Conservation (phyloP, 2,329 filamentous ascomycete genomes). For the Sporothrix brunneoviolacea region DNA sequence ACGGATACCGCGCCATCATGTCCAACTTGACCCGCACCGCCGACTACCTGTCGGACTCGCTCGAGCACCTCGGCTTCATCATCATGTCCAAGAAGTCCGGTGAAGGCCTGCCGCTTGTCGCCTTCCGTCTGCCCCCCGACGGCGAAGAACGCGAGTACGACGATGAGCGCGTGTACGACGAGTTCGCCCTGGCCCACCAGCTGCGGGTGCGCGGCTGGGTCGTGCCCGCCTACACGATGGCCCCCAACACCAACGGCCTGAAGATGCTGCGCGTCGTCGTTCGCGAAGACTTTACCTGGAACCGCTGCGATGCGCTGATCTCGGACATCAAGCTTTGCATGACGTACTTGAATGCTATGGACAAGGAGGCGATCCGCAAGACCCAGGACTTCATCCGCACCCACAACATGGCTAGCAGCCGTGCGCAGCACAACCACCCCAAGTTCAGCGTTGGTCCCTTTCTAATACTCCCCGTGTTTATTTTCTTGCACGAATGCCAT, state of each 20-base stretch:
- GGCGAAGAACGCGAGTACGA: slow-evolving; percentile 23
- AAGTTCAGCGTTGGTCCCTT: slow-evolving; percentile 40
- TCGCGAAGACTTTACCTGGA: slow-evolving; percentile 82
- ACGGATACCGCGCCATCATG: slow-evolving; percentile 90
- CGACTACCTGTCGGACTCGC: slow-evolving; percentile 72
- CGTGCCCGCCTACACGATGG: slow-evolving; percentile 95
- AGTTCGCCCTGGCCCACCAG: slow-evolving; percentile 76
- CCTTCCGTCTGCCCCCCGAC: slow-evolving; percentile 63
- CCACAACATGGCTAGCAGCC: slow-evolving; percentile 47
- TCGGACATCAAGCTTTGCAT: slow-evolving; percentile 72
- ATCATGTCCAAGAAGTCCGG: slow-evolving; percentile 81
- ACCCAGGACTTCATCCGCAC: slow-evolving; percentile 59
- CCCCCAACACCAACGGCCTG: slow-evolving; percentile 71
- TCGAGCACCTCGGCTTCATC: slow-evolving; percentile 71
- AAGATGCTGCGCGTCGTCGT: slow-evolving; percentile 93
- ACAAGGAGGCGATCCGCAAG: slow-evolving; percentile 61
- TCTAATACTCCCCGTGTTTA: background rate
- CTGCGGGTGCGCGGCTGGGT: slow-evolving; percentile 86
- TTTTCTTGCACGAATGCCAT: background rate
- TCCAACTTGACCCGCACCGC: slow-evolving; percentile 82
- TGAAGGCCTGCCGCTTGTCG: slow-evolving; percentile 78
- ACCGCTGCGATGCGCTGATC: slow-evolving; percentile 72
- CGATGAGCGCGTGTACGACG: slow-evolving; percentile 58
- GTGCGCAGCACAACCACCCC: slow-evolving; percentile 46
- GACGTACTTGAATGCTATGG: slow-evolving; percentile 64